Evolutionary conservation across 2,329 filamentous ascomycete species (phyloP), one percentile per base, ranked within the genome.

Genomic region (Exophiala bonariae): DNA sequence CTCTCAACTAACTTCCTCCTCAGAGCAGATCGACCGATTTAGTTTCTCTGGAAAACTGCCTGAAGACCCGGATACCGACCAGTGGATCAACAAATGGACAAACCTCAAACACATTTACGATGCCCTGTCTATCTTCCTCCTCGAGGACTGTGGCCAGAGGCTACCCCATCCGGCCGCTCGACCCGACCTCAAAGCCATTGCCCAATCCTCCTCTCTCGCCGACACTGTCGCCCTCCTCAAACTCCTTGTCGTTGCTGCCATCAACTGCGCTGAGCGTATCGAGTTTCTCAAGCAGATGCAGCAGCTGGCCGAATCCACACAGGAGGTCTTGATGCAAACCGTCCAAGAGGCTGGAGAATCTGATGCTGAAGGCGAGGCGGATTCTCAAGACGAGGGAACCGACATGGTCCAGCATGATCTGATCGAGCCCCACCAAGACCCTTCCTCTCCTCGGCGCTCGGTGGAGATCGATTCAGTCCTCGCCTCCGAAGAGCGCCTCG

Each of bases 191-290:
- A 70, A 75, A 60, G 63, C 68, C 9, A 66, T 75, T 47, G 72
- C 71, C 11, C 70, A 73, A 50, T 67, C 69, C 41, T 64, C 63
- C 16, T 68, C 71, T 19, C 56, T 65, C 23, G 67, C 67, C 47
- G 70, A 74, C 55, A 67, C 66, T 36, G 67, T 72, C 46, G 71
- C 85, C 71, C 71, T 86, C 41, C 70, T 86, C 33, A 80, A 81
- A 49, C 72, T 86, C 45, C 76, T 86, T 61, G 71, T 86, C 17
- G 77, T 83, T 47, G 76, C 76, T n/a, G 80, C 80, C 19, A 77
- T 83, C 53, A 75, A 78, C 61, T 82, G 81, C 10, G 76, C 79
- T 19, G 76, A 80, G 44, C 65, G 69, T 13, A 75, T 75, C 47
- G 71, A 73, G 26, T 83, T 82, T 60, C 73, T 85, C 47, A 65